These are phyloP conservation scores for Xerophyta viscosa DNA, from an alignment of 106 monocot genomes.

Conservation along the genomic window DNA sequence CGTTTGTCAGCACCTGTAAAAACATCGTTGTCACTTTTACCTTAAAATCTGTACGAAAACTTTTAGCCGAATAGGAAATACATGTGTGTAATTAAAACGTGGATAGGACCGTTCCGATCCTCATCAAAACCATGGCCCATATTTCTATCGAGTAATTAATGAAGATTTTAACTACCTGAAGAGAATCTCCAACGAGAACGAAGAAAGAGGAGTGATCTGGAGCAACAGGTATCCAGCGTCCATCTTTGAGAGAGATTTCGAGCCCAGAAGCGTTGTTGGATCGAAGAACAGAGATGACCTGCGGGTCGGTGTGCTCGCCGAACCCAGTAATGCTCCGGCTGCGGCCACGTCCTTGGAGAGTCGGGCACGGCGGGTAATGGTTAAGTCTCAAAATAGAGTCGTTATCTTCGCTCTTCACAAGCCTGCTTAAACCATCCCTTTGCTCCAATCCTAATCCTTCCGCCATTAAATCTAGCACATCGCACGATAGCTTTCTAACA, in stretches of 20 bases:
- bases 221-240: conserved; percentile 66
- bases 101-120: neutral
- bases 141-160: no score
- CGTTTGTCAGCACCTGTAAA: conserved; percentile 82
- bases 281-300: conserved; percentile 64
- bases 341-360: conserved; percentile 21
- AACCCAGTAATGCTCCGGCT: conserved; percentile 45
- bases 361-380: conserved; percentile 70
- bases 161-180: conserved; percentile 51
- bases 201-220: conserved; percentile 71
- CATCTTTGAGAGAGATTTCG: conserved; percentile 56
- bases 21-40: neutral
- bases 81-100: neutral
- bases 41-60: neutral
- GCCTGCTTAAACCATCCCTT: conserved; percentile 36
- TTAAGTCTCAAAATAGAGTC: conserved; percentile 65
- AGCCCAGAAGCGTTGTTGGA: conserved; percentile 62
- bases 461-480: conserved; percentile 62
- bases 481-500: conserved; percentile 39
- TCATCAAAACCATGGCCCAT: no score
- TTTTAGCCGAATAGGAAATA: neutral
- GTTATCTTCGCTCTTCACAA: conserved; percentile 45
- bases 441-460: conserved; percentile 46
- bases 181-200: conserved; percentile 73
- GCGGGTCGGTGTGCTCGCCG: conserved; percentile 90